phyloP scores from a whole-genome alignment of 371 early-diverging fungal species.

The Rhizopus microsporus region DNA sequence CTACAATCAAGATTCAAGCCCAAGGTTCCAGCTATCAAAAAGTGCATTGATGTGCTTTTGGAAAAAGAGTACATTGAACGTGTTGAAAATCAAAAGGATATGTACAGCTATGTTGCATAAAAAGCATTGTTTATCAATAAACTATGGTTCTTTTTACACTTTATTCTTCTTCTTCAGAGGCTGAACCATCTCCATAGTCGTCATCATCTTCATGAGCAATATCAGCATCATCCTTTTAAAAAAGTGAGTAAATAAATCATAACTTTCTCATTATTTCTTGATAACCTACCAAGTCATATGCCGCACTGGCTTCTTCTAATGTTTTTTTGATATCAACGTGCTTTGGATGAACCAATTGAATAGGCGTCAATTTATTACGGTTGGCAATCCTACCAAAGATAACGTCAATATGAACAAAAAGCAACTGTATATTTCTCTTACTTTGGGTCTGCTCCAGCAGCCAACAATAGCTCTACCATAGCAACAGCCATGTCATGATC shows the following conservation, averaged over 20 bases:
- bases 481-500: slow-evolving; percentile 50
- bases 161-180: slow-evolving; percentile 23
- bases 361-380: slow-evolving; percentile 39
- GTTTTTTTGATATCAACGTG: slow-evolving; percentile 30
- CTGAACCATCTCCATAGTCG: slow-evolving; percentile 12
- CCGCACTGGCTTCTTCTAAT: slow-evolving; percentile 27
- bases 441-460: slow-evolving; percentile 57
- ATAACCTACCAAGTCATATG: slow-evolving; percentile 36
- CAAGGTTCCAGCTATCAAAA: slow-evolving; percentile 89
- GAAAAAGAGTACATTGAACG: slow-evolving; percentile 96
- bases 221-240: slow-evolving; percentile 26
- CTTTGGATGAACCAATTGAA: slow-evolving; percentile 33
- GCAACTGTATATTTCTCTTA: slow-evolving; percentile 7
- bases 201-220: slow-evolving; percentile 19
- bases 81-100: slow-evolving; percentile 80
- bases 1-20: slow-evolving; percentile 92
- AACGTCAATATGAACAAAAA: neutral
- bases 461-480: slow-evolving; percentile 58
- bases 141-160: neutral
- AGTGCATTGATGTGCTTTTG: slow-evolving; percentile 92
- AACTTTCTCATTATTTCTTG: neutral
- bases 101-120: slow-evolving; percentile 87
- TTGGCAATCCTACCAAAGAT: slow-evolving; percentile 32
- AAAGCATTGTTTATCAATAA: neutral
- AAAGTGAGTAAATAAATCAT: neutral